Conservation (phyloP, 352 stramenopile genomes). For the Globisporangium orthogonon region DNA sequence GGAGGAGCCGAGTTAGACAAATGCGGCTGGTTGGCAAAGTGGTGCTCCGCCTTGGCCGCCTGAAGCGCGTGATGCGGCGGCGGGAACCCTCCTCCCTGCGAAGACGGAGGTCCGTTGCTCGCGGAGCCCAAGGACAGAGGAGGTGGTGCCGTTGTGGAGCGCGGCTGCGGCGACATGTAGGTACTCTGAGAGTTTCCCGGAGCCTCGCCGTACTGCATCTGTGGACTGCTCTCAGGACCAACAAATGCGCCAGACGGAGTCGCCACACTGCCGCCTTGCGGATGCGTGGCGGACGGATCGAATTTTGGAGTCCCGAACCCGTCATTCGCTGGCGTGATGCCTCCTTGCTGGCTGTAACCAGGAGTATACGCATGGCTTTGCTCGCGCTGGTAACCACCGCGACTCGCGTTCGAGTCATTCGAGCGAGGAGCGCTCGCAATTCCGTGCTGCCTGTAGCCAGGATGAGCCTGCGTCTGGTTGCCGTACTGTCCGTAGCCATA, state of each 20-base stretch:
- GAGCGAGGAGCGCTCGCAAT: constrained; percentile 8
- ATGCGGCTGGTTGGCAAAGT: constrained; percentile 5
- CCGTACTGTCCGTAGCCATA: background rate
- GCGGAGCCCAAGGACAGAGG: constrained; percentile 2
- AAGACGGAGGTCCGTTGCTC: constrained; percentile 5
- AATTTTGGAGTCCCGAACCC: constrained; percentile 3
- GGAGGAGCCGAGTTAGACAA: constrained; percentile 13
- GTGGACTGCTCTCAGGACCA: constrained; percentile 15
- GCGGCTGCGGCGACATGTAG: constrained; percentile 1
- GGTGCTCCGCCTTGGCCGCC: background rate
- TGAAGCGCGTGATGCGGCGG: background rate
- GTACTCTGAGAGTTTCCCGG: constrained; percentile 6
- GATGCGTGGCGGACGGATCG: constrained; percentile 7
- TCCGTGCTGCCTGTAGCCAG: constrained; percentile 5
- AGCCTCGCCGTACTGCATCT: constrained; percentile 1
- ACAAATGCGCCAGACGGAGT: constrained; percentile 23
- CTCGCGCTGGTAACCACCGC: background rate
- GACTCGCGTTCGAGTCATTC: constrained; percentile 13
- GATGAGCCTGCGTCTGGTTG: constrained; percentile 1
- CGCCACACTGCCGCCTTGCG: constrained; percentile 7
- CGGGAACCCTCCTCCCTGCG: constrained; percentile 1
- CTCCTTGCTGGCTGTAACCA: constrained; percentile 6
- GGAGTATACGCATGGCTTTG: background rate
- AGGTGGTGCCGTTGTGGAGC: constrained; percentile 7
- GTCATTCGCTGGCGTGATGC: background rate